These are phyloP conservation scores for Xylariaceae sp. DNA, from an alignment of 2,329 filamentous ascomycete genomes.

Conservation along the genomic window DNA sequence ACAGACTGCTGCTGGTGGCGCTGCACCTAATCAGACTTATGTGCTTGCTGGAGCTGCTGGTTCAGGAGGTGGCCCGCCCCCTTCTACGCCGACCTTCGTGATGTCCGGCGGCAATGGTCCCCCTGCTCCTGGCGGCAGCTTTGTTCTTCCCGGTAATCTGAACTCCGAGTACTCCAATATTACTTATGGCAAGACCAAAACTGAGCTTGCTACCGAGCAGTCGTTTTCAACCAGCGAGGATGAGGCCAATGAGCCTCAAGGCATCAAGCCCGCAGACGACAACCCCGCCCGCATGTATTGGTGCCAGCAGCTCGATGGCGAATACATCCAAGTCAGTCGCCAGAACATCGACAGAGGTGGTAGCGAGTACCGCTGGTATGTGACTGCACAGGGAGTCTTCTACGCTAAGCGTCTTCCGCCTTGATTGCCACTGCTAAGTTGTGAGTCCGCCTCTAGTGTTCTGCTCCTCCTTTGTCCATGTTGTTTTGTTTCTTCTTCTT, in stretches of 20 bases:
- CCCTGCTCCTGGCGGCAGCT: slow-evolving; percentile 4
- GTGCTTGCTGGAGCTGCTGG: slow-evolving; percentile 3
- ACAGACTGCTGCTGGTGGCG: not conserved
- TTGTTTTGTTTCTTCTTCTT: too few species aligned
- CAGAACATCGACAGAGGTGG: slow-evolving; percentile 59
- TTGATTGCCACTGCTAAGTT: slow-evolving; percentile 26
- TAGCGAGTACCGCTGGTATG: slow-evolving; percentile 55
- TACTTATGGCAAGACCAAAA: slow-evolving; percentile 43
- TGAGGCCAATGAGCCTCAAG: slow-evolving; percentile 55
- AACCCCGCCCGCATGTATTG: slow-evolving; percentile 60
- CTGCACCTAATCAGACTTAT: slow-evolving; percentile 1
- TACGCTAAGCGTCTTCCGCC: slow-evolving; percentile 56
- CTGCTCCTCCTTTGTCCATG: not conserved
- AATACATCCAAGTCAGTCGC: slow-evolving; percentile 58
- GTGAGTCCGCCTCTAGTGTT: slow-evolving; percentile 13
- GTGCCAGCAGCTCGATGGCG: slow-evolving; percentile 58
- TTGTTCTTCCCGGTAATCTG: slow-evolving; percentile 23
- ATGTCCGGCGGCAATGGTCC: slow-evolving; percentile 11
- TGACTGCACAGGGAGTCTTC: slow-evolving; percentile 56
- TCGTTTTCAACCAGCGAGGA: slow-evolving; percentile 39
- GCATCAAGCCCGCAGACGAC: slow-evolving; percentile 61
- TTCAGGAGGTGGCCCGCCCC: slow-evolving; percentile 6
- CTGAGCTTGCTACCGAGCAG: slow-evolving; percentile 47
- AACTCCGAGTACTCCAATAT: too few species aligned
- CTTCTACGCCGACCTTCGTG: slow-evolving; percentile 1